Percentiles rank a stretch among this genome's conserved stretches.
Conservation (phyloP, 352 stramenopile species). For the Elongisporangium prolatum region DNA sequence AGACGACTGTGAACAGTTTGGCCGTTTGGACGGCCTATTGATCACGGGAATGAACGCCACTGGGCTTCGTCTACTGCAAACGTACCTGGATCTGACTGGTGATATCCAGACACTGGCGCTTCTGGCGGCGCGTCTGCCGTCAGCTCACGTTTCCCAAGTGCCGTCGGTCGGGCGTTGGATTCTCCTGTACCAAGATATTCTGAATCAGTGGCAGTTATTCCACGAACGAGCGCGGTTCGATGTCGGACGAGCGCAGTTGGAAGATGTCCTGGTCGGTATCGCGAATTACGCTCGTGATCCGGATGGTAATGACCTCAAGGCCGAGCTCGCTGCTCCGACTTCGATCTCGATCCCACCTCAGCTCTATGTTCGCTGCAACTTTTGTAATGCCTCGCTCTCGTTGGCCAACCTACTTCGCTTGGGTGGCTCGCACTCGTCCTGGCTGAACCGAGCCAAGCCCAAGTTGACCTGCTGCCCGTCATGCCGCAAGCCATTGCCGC, state of each 20-base stretch:
- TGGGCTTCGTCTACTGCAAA: constrained; percentile 87
- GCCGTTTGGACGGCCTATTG: constrained; percentile 88
- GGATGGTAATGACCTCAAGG: constrained; percentile 39
- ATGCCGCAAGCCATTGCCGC: constrained; percentile 91
- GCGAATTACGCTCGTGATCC: constrained; percentile 46
- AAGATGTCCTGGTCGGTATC: constrained; percentile 83
- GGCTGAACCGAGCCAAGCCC: constrained; percentile 84
- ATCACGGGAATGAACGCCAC: constrained; percentile 83
- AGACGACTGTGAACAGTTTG: constrained; percentile 73
- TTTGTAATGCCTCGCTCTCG: constrained; percentile 89
- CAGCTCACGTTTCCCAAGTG: constrained; percentile 49
- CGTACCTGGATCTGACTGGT: constrained; percentile 85
- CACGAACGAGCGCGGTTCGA: constrained; percentile 91
- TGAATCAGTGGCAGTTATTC: constrained; percentile 95
- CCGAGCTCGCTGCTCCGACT: constrained; percentile 36
- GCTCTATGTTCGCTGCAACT: constrained; percentile 94
- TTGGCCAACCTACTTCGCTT: constrained; percentile 85
- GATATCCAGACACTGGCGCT: constrained; percentile 93
- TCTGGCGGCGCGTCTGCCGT: constrained; percentile 61
- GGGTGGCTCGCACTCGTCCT: constrained; percentile 88
- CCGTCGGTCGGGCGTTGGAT: constrained; percentile 84
- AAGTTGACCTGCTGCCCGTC: constrained; percentile 89
- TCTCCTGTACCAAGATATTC: constrained; percentile 86
- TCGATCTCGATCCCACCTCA: constrained; percentile 72
- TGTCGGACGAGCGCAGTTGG: constrained; percentile 85